Conservation (phyloP, 2,329 filamentous ascomycete species). For the Aspergillus sp. region DNA sequence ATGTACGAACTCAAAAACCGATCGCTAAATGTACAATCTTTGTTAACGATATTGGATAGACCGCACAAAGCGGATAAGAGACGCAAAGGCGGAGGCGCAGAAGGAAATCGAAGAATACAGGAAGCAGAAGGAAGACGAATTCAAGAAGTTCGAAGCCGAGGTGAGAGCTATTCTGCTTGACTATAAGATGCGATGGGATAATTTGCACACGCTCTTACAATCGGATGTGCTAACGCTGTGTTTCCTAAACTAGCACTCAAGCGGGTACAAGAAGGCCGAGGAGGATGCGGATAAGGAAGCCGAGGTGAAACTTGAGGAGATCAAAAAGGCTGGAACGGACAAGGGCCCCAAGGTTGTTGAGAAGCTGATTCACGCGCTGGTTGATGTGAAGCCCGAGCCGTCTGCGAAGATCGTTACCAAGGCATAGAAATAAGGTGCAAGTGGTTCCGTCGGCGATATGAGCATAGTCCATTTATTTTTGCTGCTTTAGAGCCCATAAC, state of each 20-base stretch:
- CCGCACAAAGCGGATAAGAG: slow-evolving; percentile 95
- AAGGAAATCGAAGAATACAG: slow-evolving; percentile 96
- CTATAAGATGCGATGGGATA: background rate
- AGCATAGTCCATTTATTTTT: slow-evolving; percentile 13
- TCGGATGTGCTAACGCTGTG: slow-evolving; percentile 1
- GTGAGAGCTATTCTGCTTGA: slow-evolving; percentile 40
- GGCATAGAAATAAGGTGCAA: slow-evolving; percentile 25
- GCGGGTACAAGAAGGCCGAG: slow-evolving; percentile 82
- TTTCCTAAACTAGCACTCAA: slow-evolving; percentile 67
- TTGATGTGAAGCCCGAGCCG: slow-evolving; percentile 74
- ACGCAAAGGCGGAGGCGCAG: slow-evolving; percentile 93
- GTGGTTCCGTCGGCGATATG: slow-evolving; percentile 8
- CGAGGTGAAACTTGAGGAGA: slow-evolving; percentile 77
- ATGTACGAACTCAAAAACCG: slow-evolving; percentile 57
- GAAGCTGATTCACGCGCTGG: slow-evolving; percentile 80
- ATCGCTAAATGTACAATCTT: background rate
- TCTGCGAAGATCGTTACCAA: slow-evolving; percentile 48
- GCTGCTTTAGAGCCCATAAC: slow-evolving; percentile 16
- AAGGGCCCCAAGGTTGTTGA: slow-evolving; percentile 76
- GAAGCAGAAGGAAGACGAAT: slow-evolving; percentile 86
- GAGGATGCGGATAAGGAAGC: slow-evolving; percentile 77
- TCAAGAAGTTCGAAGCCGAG: slow-evolving; percentile 88
- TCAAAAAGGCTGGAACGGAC: slow-evolving; percentile 76
- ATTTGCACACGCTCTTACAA: background rate
- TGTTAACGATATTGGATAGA: slow-evolving; percentile 49